Evolutionary conservation across 495 filamentous ascomycete genomes (phyloP).

Genomic region (Lepidopterella palustris): DNA sequence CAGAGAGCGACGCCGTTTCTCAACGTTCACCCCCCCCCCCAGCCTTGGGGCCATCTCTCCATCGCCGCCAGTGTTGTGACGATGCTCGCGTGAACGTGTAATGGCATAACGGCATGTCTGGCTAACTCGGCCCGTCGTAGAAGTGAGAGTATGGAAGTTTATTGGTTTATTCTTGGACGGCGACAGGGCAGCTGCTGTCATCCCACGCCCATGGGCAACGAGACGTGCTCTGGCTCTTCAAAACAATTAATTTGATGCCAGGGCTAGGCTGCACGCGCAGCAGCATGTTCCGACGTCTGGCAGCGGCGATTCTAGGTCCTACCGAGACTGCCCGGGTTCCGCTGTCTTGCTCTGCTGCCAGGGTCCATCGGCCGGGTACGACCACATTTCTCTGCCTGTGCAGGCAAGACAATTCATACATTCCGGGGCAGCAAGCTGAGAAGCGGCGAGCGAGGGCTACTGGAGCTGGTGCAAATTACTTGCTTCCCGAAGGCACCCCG

Average conservation of each 20-base stretch:
- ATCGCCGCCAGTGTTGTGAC: background rate
- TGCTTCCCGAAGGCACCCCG: background rate
- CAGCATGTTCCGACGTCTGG: conserved; percentile 13
- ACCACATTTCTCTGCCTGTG: background rate
- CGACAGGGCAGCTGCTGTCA: background rate
- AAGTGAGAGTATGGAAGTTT: too few relatives aligned
- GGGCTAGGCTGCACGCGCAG: conserved; percentile 3
- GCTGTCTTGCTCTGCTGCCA: background rate
- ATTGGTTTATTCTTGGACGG: background rate
- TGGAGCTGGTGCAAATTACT: background rate
- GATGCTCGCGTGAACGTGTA: background rate
- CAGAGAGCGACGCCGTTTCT: conserved; percentile 12
- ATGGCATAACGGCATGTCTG: too few relatives aligned
- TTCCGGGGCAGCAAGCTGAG: background rate
- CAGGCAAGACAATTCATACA: background rate
- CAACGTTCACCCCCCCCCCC: conserved; percentile 14
- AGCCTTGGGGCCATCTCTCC: background rate
- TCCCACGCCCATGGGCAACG: background rate
- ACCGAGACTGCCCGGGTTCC: conserved; percentile 1
- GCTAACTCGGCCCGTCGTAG: background rate
- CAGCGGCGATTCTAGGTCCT: background rate
- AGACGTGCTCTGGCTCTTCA: background rate
- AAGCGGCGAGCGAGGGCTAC: background rate
- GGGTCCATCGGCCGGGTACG: background rate
- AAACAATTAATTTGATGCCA: background rate